Percentiles rank a stretch among this genome's conserved stretches.
These are phyloP conservation scores for Corynascus novoguineensis DNA, from an alignment of 495 filamentous ascomycete genomes.

Conservation along the genomic window DNA sequence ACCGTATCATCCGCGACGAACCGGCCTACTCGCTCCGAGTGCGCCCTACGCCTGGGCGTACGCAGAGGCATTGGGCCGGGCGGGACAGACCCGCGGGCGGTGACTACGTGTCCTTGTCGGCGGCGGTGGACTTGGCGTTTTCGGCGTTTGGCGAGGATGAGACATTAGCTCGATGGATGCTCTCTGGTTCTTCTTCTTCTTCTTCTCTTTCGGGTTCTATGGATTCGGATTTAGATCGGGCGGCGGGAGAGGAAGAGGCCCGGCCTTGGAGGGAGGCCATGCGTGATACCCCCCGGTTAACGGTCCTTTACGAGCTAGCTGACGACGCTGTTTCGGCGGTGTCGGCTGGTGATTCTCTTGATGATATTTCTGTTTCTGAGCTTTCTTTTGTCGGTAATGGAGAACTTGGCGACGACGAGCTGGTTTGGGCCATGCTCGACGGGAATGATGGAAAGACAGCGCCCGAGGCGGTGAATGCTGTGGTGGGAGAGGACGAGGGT, in stretches of 20 bases:
- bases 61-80: constrained; percentile 29
- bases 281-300: constrained; percentile 7
- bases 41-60: too few relatives aligned
- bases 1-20: constrained; percentile 31
- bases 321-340: background rate
- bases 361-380: constrained; percentile 12
- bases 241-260: background rate
- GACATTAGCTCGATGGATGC: constrained; percentile 26
- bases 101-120: background rate
- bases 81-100: constrained; percentile 16
- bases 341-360: constrained; percentile 13
- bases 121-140: constrained; percentile 30
- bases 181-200: background rate
- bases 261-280: background rate
- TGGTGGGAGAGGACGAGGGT: constrained; percentile 14
- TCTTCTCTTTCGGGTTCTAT: too few relatives aligned
- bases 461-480: background rate
- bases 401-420: constrained; percentile 1
- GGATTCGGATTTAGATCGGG: too few relatives aligned
- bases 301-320: constrained; percentile 13
- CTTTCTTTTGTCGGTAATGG: background rate
- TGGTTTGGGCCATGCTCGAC: constrained; percentile 21
- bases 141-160: constrained; percentile 28
- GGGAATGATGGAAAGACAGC: background rate
- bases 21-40: constrained; percentile 24